Percentiles rank a stretch among this genome's conserved stretches.
Conservation (phyloP, 768 basidiomycete genomes). For the Psilocybe cubensis region DNA sequence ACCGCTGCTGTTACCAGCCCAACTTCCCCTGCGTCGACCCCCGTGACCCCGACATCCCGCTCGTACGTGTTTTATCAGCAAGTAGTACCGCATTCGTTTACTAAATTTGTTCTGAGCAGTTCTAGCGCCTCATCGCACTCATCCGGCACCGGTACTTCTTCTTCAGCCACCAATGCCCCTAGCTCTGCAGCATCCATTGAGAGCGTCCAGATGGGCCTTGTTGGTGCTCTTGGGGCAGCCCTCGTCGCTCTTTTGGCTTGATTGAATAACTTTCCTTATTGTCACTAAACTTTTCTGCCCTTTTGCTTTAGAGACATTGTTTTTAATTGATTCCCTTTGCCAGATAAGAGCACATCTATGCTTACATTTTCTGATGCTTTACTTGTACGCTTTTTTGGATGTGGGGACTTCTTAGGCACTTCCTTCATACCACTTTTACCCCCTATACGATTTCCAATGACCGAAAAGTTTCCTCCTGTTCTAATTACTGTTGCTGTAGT, state of each 20-base stretch:
- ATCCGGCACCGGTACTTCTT: neutral
- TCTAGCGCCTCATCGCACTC: neutral
- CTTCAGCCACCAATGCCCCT: slow-evolving; percentile 16
- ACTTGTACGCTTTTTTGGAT: too few species aligned
- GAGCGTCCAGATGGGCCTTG: slow-evolving; percentile 3
- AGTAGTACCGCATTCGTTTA: slow-evolving; percentile 11
- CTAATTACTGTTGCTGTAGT: neutral
- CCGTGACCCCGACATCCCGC: slow-evolving; percentile 13
- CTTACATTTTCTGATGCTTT: too few species aligned
- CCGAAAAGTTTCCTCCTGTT: neutral
- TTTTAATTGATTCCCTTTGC: neutral
- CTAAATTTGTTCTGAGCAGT: neutral
- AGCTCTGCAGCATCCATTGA: slow-evolving; percentile 24
- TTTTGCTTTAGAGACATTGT: neutral
- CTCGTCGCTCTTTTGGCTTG: slow-evolving; percentile 13
- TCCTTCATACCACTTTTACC: neutral
- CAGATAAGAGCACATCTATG: neutral
- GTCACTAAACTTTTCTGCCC: too few species aligned
- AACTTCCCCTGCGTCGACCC: slow-evolving; percentile 15
- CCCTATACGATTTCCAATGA: neutral
- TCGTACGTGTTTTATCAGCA: slow-evolving; percentile 5
- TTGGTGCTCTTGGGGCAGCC: slow-evolving; percentile 8
- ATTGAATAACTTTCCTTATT: neutral
- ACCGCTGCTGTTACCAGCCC: slow-evolving; percentile 19
- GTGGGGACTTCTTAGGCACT: neutral